Conservation (phyloP, 768 basidiomycete genomes). For the Suillus variegatus region DNA sequence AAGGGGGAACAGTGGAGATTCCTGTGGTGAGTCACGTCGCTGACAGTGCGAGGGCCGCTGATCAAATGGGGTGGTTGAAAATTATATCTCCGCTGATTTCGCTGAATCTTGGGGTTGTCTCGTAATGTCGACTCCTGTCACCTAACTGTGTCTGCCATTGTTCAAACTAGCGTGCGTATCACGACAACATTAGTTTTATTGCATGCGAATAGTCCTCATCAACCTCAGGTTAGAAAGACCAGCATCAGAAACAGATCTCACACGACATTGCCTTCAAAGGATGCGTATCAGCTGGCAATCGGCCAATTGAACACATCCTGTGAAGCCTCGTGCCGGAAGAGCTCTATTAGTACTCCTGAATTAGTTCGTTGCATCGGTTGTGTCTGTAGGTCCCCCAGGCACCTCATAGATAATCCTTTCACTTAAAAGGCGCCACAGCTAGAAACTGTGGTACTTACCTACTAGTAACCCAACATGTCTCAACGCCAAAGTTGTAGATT, state of each 20-base stretch:
- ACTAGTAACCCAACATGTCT: background rate
- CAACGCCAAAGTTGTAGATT: slow-evolving; percentile 38
- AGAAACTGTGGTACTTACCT: background rate
- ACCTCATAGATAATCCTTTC: slow-evolving; percentile 4
- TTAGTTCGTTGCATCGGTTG: background rate
- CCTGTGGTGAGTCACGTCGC: slow-evolving; percentile 34
- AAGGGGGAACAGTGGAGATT: slow-evolving; percentile 51
- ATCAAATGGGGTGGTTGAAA: slow-evolving; percentile 41
- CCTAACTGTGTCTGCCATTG: background rate
- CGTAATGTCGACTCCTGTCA: background rate
- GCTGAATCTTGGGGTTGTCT: slow-evolving; percentile 16
- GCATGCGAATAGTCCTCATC: background rate
- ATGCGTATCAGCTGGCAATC: background rate
- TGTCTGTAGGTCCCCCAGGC: slow-evolving; percentile 5
- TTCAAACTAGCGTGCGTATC: background rate
- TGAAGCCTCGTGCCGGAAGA: slow-evolving; percentile 6
- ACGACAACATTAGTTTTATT: background rate
- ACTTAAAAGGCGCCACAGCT: slow-evolving; percentile 1
- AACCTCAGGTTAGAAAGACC: background rate
- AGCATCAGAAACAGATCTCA: background rate
- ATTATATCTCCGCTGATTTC: slow-evolving; percentile 32
- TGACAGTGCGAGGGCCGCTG: slow-evolving; percentile 39
- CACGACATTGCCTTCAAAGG: slow-evolving; percentile 2
- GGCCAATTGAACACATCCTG: slow-evolving; percentile 4
- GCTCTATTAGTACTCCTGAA: background rate